These are phyloP conservation scores for Massariosphaeria phaeospora DNA, from an alignment of 495 filamentous ascomycete species.

Conservation along the genomic window DNA sequence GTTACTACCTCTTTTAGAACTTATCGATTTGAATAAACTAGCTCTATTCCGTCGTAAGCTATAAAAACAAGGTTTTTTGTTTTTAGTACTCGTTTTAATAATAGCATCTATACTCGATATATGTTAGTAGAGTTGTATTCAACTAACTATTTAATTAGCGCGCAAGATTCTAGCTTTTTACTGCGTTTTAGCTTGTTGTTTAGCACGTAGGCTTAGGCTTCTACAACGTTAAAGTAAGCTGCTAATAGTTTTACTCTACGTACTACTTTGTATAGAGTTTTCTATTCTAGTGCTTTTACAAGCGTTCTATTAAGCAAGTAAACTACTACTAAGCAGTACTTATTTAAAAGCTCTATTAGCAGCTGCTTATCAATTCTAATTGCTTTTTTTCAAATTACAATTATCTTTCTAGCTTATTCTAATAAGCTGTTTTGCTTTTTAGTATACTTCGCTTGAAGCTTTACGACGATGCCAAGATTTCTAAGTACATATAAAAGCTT, in stretches of 20 bases:
- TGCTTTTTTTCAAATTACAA: constrained; percentile 6
- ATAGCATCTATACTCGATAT: constrained; percentile 20
- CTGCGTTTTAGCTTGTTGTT: neutral
- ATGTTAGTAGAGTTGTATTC: constrained; percentile 24
- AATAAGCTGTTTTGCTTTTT: constrained; percentile 1
- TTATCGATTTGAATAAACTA: neutral
- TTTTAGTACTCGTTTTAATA: constrained; percentile 3
- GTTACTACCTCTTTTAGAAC: neutral
- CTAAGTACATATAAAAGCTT: neutral
- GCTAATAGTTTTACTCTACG: neutral
- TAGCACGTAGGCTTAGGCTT: constrained; percentile 11
- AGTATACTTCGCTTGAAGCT: neutral
- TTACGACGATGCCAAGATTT: neutral
- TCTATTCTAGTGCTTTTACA: constrained; percentile 13
- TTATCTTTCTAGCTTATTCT: neutral
- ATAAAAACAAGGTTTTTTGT: constrained; percentile 12
- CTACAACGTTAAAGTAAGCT: constrained; percentile 2
- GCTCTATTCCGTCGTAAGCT: neutral
- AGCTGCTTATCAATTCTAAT: constrained; percentile 11
- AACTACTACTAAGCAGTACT: constrained; percentile 1
- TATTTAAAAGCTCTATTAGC: constrained; percentile 7
- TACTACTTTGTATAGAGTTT: constrained; percentile 14
- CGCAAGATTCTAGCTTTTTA: constrained; percentile 14
- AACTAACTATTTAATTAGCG: constrained; percentile 17
- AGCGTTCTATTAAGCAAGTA: constrained; percentile 28